These are phyloP conservation scores for Hydnomerulius pinastri DNA, from an alignment of 768 basidiomycete genomes.

Conservation along the genomic window DNA sequence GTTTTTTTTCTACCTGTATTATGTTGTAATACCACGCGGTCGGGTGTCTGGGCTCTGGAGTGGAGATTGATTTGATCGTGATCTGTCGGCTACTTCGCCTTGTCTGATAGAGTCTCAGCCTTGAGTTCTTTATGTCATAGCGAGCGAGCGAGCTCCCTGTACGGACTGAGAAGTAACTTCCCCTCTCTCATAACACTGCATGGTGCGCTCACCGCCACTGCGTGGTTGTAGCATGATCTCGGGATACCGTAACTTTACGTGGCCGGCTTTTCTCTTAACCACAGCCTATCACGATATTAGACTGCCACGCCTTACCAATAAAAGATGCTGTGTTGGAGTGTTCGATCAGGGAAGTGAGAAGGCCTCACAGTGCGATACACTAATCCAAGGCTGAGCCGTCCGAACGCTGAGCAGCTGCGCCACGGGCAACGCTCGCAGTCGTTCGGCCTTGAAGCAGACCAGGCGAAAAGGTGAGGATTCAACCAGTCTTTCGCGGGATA, in stretches of 20 bases:
- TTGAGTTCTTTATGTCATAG: conserved; percentile 19
- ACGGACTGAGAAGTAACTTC: not conserved
- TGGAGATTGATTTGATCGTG: conserved; percentile 2
- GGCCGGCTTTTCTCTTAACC: not conserved
- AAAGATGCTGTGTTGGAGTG: conserved; percentile 13
- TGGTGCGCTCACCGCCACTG: conserved; percentile 30
- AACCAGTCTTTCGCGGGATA: not conserved
- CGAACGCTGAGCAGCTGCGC: not conserved
- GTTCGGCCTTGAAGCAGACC: not conserved
- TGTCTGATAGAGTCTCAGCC: conserved; percentile 1
- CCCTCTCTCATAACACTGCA: too few species aligned
- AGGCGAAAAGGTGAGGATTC: not conserved
- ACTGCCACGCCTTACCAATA: conserved; percentile 11
- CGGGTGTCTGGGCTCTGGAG: conserved; percentile 17
- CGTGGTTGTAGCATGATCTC: conserved; percentile 28
- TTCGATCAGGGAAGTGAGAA: not conserved
- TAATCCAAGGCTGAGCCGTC: too few species aligned
- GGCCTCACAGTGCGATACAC: too few species aligned
- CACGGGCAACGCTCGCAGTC: not conserved
- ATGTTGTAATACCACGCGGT: conserved; percentile 10
- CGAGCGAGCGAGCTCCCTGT: conserved; percentile 1
- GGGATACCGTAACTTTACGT: conserved; percentile 34
- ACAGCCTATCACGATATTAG: conserved; percentile 1
- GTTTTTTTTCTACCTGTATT: conserved; percentile 12
- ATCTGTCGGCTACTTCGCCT: not conserved